Conservation (phyloP, 495 filamentous ascomycete genomes). For the Chaetomium tenue region DNA sequence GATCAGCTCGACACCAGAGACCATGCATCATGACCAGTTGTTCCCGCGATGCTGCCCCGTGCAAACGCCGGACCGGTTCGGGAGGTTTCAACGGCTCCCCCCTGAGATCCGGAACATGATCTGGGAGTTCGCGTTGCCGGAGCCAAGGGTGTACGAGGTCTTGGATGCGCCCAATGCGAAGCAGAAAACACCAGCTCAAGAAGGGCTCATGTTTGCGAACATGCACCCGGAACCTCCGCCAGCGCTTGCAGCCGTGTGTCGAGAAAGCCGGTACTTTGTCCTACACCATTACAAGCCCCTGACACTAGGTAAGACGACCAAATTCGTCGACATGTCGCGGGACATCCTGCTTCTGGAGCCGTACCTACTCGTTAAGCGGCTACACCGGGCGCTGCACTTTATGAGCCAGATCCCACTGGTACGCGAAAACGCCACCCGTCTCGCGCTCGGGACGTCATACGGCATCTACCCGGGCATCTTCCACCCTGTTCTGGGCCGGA, state of each 20-base stretch:
- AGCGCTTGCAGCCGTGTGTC: constrained; percentile 46
- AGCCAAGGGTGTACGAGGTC: constrained; percentile 49
- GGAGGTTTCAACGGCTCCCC: constrained; percentile 36
- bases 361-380: constrained; percentile 49
- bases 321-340: constrained; percentile 47
- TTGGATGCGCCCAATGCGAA: constrained; percentile 47
- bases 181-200: constrained; percentile 40
- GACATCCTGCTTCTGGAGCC: constrained; percentile 52
- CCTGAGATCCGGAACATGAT: constrained; percentile 43
- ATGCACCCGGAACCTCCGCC: constrained; percentile 49
- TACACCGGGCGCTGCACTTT: constrained; percentile 48
- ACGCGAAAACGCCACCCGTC: constrained; percentile 42
- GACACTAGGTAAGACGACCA: constrained; percentile 47
- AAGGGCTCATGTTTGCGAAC: constrained; percentile 51
- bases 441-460: constrained; percentile 50
- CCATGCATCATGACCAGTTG: constrained; percentile 29
- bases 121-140: constrained; percentile 49
- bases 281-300: constrained; percentile 49
- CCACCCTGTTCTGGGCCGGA: constrained; percentile 48
- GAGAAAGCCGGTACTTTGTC: constrained; percentile 49
- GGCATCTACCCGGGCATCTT: constrained; percentile 47
- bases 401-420: constrained; percentile 49
- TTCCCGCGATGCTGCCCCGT: constrained; percentile 28
- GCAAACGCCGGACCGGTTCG: constrained; percentile 31
- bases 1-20: constrained; percentile 12